phyloP scores from a whole-genome alignment of 2,329 filamentous ascomycete genomes.

The Scedosporium apiospermum region DNA sequence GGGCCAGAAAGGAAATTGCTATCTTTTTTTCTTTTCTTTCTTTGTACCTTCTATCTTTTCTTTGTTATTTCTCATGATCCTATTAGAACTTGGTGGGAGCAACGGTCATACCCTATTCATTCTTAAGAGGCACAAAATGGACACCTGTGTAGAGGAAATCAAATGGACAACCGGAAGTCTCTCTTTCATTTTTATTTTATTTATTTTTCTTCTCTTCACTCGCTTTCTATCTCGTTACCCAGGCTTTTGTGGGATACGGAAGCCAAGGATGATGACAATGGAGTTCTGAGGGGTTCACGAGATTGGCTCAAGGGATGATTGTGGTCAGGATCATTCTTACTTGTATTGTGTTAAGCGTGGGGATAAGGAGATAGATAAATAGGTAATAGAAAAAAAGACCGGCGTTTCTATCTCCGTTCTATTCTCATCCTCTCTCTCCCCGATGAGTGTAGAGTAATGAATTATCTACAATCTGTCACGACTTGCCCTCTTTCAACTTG shows the following conservation, averaged over 20 bases:
- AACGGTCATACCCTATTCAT: neutral
- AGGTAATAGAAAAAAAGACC: neutral
- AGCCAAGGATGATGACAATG: neutral
- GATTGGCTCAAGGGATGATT: neutral
- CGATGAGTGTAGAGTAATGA: neutral
- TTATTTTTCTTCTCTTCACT: neutral
- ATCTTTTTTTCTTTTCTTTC: neutral
- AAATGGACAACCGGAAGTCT: neutral
- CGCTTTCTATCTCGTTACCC: neutral
- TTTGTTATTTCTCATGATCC: neutral
- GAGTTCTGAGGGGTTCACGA: neutral
- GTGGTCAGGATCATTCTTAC: too few species aligned
- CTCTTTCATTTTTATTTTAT: neutral
- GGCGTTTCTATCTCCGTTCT: neutral
- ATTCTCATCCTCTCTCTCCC: neutral
- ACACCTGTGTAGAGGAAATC: neutral
- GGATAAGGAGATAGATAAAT: neutral
- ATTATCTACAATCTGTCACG: neutral
- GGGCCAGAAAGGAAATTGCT: neutral
- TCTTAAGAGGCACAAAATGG: neutral
- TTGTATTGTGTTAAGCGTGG: too few species aligned
- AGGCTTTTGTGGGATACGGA: neutral
- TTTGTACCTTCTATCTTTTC: conserved; percentile 2
- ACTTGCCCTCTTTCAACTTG: neutral
- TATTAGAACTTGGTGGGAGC: neutral